Conservation (phyloP, 345 rosid genomes). For the Melaleuca quinquenervia region DNA sequence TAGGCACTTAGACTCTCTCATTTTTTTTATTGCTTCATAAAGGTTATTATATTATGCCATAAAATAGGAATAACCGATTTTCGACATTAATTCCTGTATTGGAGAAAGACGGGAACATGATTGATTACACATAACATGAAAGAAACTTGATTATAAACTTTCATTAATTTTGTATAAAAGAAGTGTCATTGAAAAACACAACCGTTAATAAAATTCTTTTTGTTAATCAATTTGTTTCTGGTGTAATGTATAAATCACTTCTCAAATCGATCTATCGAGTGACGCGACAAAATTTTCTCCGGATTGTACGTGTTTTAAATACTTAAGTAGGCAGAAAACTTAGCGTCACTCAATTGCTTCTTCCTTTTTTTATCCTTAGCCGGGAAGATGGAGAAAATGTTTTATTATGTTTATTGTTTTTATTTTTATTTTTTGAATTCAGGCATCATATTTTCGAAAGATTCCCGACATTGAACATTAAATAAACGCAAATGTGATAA, state of each 20-base stretch:
- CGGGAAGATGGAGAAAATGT: background rate
- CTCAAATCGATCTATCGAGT: background rate
- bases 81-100: too few relatives aligned
- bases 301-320: background rate
- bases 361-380: background rate
- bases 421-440: background rate
- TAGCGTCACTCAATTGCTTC: rapidly evolving
- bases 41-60: too few relatives aligned
- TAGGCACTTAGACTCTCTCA: too few relatives aligned
- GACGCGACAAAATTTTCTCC: background rate
- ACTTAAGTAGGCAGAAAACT: background rate
- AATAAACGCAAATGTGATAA: background rate
- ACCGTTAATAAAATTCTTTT: background rate
- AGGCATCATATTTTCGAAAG: background rate
- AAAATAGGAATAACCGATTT: too few relatives aligned
- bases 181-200: background rate
- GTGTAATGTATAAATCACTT: background rate
- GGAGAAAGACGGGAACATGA: too few relatives aligned
- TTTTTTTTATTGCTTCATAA: too few relatives aligned
- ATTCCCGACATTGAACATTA: too few relatives aligned
- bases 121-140: background rate
- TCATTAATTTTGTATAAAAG: background rate
- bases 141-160: background rate
- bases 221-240: rapidly evolving
- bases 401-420: background rate